Conservation (phyloP, 345 rosid species). For the Hypericum androsaemum region DNA sequence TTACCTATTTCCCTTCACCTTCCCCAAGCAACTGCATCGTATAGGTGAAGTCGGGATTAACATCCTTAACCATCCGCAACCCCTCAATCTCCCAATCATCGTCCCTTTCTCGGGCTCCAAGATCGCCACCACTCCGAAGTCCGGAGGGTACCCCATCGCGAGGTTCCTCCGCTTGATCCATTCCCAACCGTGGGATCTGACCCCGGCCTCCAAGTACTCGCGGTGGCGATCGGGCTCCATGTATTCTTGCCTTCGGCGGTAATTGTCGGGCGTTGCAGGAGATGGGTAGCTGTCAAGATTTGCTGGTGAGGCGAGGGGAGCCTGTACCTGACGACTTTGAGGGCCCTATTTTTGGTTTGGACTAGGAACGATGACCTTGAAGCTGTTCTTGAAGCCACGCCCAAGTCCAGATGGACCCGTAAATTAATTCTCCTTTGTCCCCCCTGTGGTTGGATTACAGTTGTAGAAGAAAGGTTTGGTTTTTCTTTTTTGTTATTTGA, state of each 20-base stretch:
- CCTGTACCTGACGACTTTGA: conserved; percentile 72
- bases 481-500: too few relatives aligned
- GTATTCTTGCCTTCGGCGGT: conserved; percentile 71
- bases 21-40: conserved; percentile 47
- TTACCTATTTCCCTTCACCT: not conserved
- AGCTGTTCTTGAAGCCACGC: conserved; percentile 75
- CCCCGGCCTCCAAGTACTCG: conserved; percentile 41
- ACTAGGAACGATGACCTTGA: conserved; percentile 95
- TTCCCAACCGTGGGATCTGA: conserved; percentile 56
- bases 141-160: conserved; percentile 67
- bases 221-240: conserved; percentile 42
- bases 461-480: too few relatives aligned
- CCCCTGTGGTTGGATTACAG: too few relatives aligned
- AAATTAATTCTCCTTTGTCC: not conserved
- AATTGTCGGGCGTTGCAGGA: conserved; percentile 79
- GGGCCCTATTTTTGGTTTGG: conserved; percentile 89
- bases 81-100: conserved; percentile 48
- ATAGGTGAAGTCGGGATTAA: conserved; percentile 56
- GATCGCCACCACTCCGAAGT: conserved; percentile 63
- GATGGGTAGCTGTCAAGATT: conserved; percentile 75
- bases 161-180: conserved; percentile 82
- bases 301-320: conserved; percentile 84
- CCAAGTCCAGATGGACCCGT: conserved; percentile 84
- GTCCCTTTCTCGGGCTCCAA: conserved; percentile 37
- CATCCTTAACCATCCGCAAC: conserved; percentile 64